Conservation (phyloP, 2,329 filamentous ascomycete genomes). For the Alternaria burnsii region DNA sequence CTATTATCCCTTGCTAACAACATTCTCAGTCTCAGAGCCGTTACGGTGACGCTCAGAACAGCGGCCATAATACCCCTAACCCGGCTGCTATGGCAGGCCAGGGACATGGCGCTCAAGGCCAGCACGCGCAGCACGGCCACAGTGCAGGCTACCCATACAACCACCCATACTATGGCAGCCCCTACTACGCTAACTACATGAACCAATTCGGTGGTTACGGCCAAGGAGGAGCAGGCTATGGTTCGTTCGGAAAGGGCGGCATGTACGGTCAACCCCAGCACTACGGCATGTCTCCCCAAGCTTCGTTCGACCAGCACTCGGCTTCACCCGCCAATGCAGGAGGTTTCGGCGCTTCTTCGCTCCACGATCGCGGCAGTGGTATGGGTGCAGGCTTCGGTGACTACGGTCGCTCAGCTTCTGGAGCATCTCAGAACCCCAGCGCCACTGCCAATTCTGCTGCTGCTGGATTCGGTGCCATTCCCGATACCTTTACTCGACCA, state of each 20-base stretch:
- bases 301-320: slow-evolving; percentile 69
- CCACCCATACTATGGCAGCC: slow-evolving; percentile 69
- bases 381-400: slow-evolving; percentile 63
- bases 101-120: slow-evolving; percentile 58
- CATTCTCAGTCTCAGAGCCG: slow-evolving; percentile 66
- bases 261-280: slow-evolving; percentile 72
- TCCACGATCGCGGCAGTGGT: slow-evolving; percentile 58
- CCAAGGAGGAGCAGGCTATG: slow-evolving; percentile 58
- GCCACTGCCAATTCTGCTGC: slow-evolving; percentile 58
- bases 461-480: slow-evolving; percentile 61
- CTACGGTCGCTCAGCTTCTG: slow-evolving; percentile 68
- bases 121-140: slow-evolving; percentile 57
- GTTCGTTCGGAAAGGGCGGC: slow-evolving; percentile 61
- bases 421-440: slow-evolving; percentile 63
- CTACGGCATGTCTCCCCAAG: slow-evolving; percentile 64
- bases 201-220: slow-evolving; percentile 67
- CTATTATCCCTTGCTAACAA: slow-evolving; percentile 24
- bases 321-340: slow-evolving; percentile 69
- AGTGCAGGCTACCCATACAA: slow-evolving; percentile 56
- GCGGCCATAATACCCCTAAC: slow-evolving; percentile 90
- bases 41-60: slow-evolving; percentile 80
- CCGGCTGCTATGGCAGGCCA: slow-evolving; percentile 70
- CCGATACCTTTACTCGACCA: slow-evolving; percentile 68
- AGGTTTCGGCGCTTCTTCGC: slow-evolving; percentile 58
- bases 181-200: slow-evolving; percentile 70